A percentile compares a stretch with the other conserved stretches of the same genome.
Conservation (phyloP, 306 rosid genomes). For the Abrus precatorius region DNA sequence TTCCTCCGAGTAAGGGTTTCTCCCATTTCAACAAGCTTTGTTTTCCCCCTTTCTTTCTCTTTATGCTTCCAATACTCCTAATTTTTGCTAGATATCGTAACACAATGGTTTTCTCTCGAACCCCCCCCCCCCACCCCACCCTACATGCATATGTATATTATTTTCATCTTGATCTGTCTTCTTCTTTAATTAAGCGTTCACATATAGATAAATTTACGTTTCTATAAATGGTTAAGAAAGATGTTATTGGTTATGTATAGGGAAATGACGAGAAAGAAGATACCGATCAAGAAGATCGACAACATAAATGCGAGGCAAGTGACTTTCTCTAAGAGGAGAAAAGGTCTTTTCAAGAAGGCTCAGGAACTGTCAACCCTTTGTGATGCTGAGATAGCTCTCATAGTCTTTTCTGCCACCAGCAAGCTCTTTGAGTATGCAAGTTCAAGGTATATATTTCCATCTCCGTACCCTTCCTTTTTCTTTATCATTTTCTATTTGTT, state of each 20-base stretch:
- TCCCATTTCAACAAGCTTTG: neutral
- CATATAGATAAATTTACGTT: too few species aligned
- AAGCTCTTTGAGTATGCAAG: slow-evolving; percentile 55
- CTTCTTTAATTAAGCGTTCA: too few species aligned
- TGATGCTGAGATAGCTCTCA: slow-evolving; percentile 57
- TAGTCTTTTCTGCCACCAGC: slow-evolving; percentile 53
- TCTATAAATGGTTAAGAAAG: too few species aligned
- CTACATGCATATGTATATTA: neutral
- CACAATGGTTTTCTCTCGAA: neutral
- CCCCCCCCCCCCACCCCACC: neutral
- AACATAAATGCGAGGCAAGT: slow-evolving; percentile 59
- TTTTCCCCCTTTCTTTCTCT: neutral
- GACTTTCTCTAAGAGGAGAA: slow-evolving; percentile 58
- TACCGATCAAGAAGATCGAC: slow-evolving; percentile 45
- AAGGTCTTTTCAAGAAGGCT: slow-evolving; percentile 60
- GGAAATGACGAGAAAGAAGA: slow-evolving; percentile 30
- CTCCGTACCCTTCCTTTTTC: neutral
- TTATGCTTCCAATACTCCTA: neutral
- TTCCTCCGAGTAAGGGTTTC: neutral
- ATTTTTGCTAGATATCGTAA: neutral
- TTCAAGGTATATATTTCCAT: slow-evolving; percentile 47
- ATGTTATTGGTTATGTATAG: neutral
- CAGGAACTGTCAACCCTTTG: slow-evolving; percentile 43
- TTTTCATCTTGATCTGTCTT: too few species aligned
- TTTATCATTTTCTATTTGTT: neutral